These are phyloP conservation scores for Fusarium multiceps DNA, from an alignment of 2,329 filamentous ascomycete genomes.

Conservation along the genomic window DNA sequence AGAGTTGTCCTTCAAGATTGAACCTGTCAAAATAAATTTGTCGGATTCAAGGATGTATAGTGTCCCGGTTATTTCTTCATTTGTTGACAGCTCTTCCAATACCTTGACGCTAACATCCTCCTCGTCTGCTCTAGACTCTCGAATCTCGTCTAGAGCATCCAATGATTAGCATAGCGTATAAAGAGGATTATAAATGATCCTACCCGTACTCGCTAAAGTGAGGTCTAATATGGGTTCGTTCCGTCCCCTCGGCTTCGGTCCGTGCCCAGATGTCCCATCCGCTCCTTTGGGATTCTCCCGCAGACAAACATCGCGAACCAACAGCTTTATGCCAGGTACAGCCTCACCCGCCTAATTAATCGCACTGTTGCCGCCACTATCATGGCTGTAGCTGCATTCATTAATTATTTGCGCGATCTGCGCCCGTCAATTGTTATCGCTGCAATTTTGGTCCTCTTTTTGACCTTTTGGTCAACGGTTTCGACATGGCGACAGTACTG, in stretches of 20 bases:
- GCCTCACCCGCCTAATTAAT: not conserved
- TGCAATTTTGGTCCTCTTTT: conserved; percentile 1
- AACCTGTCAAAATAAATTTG: not conserved
- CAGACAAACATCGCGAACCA: not conserved
- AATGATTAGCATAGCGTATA: not conserved
- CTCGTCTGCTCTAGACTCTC: not conserved
- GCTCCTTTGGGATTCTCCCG: not conserved
- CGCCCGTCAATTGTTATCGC: conserved; percentile 24
- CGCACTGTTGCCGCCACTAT: not conserved
- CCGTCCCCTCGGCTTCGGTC: conserved; percentile 1
- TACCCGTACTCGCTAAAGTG: not conserved
- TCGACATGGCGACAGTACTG: conserved; percentile 47
- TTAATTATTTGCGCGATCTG: not conserved
- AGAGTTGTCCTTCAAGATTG: not conserved
- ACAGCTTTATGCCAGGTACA: conserved; percentile 3
- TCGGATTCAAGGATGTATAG: fast-evolving
- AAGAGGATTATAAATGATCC: not conserved
- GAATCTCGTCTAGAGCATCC: not conserved
- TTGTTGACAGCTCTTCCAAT: not conserved
- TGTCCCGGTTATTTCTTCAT: not conserved
- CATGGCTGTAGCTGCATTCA: conserved; percentile 18
- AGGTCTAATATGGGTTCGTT: not conserved
- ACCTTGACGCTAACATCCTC: not conserved
- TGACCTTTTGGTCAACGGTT: conserved; percentile 25
- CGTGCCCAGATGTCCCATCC: conserved; percentile 1